A percentile compares a stretch with the other conserved stretches of the same genome.
These are phyloP conservation scores for Schwanniomyces vanrijiae DNA, from an alignment of 805 yeast genomes.

Conservation along the genomic window DNA sequence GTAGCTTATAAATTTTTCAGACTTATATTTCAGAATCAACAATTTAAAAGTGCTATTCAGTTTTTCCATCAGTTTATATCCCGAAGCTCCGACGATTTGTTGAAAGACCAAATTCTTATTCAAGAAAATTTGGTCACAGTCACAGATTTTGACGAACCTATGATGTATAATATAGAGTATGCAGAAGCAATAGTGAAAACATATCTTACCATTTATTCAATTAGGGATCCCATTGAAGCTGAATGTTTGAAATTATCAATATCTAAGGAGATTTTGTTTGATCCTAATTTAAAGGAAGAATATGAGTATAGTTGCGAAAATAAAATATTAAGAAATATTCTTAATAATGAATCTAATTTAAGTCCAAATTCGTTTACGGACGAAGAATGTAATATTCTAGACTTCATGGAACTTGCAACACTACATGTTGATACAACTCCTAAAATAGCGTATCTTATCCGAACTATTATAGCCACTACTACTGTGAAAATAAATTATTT, in stretches of 20 bases:
- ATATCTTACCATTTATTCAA: background rate
- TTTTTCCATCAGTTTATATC: background rate
- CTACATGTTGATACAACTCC: conserved; percentile 13
- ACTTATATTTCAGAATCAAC: background rate
- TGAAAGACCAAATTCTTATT: background rate
- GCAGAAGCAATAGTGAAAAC: background rate
- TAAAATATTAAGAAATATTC: conserved; percentile 11
- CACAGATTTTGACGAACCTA: background rate
- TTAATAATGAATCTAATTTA: conserved; percentile 11
- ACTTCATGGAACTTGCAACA: conserved; percentile 14
- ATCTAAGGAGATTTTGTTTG: background rate
- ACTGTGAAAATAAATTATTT: background rate
- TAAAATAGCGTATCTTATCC: conserved; percentile 2
- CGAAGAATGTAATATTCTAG: conserved; percentile 14
- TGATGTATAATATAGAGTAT: background rate
- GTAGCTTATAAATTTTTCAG: background rate
- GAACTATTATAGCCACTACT: conserved; percentile 1
- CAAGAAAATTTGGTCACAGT: background rate
- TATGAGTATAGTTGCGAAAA: conserved; percentile 15
- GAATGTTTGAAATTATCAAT: background rate
- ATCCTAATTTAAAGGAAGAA: conserved; percentile 9
- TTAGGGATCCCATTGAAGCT: background rate
- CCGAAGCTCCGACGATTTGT: background rate
- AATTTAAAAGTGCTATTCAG: background rate
- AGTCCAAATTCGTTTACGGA: conserved; percentile 14